Base-by-base conservation (phyloP, 2,329 filamentous ascomycete species). In the Lojkania enalia region DNA sequence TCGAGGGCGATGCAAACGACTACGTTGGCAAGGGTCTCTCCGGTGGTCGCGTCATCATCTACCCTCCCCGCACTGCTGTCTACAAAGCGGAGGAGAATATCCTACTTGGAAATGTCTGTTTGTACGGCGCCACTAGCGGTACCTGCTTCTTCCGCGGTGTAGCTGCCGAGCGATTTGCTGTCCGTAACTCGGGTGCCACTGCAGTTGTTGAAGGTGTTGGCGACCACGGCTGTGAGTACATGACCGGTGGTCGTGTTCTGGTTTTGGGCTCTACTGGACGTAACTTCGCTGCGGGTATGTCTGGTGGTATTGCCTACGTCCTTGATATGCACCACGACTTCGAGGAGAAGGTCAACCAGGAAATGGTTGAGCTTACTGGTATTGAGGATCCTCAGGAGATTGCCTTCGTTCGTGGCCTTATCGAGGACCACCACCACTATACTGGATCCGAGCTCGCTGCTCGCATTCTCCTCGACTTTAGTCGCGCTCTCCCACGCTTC, bases 211-310 rank as follows among this genome's bases (percentile, higher is more conserved):
- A 97, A 74, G 92, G 92, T 74, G 83, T 95, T 55, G 92, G 92
- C 78, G 92, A 97, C 71, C 92, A 97, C 70, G 88, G 90, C 52
- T 96, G 91, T 68, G 92, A 97, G 79, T 97, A 97, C 81, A 97
- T 97, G 92, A 96, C 92, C 63, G 92, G 92, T 69, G 92, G 92
- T 67, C 89, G 91, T 66, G 80, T 96, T 39, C 77, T 97, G 54
- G 81, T 95, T 63, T 81, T 97, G 36, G 92, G 92, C 46, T 84
- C 82, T 62, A 96, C 90, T 66, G 92, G 92, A 35, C 91, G 92
- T 60, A 97, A 97, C 79, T 97, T 97, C 66, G 92, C 91, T 60
- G 92, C 92, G 50, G 92, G 92, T 79, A 97, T 97, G 92, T 96
- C 91, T 64, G 92, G 92, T 66, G 92, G 92, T 78, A 96, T 97